Evolutionary conservation across 78 protist genomes (phyloP).

Genomic region (Chrysochromulina tobinii): DNA sequence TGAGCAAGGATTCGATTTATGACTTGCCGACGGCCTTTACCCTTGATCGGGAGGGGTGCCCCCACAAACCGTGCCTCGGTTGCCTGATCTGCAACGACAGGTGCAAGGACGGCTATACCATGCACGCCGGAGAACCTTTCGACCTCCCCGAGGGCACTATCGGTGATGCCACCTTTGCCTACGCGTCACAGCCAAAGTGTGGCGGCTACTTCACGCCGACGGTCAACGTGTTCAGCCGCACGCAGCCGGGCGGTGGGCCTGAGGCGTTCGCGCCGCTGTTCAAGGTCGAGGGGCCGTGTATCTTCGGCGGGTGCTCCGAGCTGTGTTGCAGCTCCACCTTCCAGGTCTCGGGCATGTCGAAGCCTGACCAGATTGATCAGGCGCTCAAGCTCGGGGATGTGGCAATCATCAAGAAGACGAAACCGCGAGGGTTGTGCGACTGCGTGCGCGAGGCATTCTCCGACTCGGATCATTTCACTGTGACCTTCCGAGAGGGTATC

Average conservation of each 20-base stretch:
- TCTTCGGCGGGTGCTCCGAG: slow-evolving; percentile 1
- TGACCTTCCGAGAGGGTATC: not conserved
- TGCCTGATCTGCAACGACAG: not conserved
- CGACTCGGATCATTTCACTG: not conserved
- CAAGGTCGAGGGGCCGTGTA: not conserved
- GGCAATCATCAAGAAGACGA: not conserved
- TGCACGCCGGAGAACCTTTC: no score
- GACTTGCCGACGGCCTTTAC: not conserved
- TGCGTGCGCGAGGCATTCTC: not conserved
- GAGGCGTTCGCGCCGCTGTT: not conserved
- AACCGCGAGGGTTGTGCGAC: not conserved
- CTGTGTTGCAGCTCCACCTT: not conserved
- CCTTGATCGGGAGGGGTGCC: not conserved
- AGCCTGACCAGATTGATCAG: not conserved
- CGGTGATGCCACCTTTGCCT: not conserved
- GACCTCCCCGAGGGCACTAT: no score
- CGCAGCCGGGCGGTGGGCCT: not conserved
- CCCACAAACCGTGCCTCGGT: not conserved
- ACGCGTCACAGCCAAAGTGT: not conserved
- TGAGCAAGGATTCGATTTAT: not conserved
- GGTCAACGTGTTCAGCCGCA: not conserved
- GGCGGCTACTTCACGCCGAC: not conserved
- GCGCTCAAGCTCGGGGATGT: not conserved
- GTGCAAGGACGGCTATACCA: not conserved
- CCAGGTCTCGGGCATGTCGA: not conserved